A percentile compares a stretch with the other conserved stretches of the same genome.
Conservation (phyloP, 176 grass and related monocot species). For the Juncus effusus region DNA sequence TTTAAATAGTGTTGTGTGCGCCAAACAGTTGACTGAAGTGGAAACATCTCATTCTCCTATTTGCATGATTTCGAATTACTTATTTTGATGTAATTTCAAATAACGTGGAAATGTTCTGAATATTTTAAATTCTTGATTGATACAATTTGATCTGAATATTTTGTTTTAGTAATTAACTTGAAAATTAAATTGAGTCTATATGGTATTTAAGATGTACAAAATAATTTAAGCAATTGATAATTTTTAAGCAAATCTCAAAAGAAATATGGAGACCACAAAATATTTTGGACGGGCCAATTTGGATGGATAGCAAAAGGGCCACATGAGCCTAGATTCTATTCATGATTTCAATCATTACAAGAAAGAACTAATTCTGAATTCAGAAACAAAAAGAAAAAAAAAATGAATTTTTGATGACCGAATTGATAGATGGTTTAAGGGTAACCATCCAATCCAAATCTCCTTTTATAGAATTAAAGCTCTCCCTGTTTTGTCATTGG, state of each 20-base stretch:
- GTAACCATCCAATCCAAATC: conserved; percentile 17
- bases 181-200: too few species aligned
- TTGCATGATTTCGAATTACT: too few species aligned
- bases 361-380: background rate
- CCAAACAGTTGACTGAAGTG: background rate
- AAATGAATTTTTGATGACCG: background rate
- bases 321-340: conserved; percentile 5
- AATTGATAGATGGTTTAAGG: background rate
- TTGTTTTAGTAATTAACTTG: too few species aligned
- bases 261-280: background rate
- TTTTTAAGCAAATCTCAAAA: too few species aligned
- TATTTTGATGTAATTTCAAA: too few species aligned
- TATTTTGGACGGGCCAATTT: background rate
- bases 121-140: too few species aligned
- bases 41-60: background rate
- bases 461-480: conserved; percentile 8
- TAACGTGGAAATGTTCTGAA: too few species aligned
- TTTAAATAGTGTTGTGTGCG: background rate
- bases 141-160: too few species aligned
- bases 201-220: too few species aligned
- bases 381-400: background rate
- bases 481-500: background rate
- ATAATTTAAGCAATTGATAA: too few species aligned
- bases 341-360: conserved; percentile 15
- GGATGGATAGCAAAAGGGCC: background rate